These are phyloP conservation scores for Nicotiana tomentosiformis DNA, from an alignment of 257 asterid species.

Conservation along the genomic window DNA sequence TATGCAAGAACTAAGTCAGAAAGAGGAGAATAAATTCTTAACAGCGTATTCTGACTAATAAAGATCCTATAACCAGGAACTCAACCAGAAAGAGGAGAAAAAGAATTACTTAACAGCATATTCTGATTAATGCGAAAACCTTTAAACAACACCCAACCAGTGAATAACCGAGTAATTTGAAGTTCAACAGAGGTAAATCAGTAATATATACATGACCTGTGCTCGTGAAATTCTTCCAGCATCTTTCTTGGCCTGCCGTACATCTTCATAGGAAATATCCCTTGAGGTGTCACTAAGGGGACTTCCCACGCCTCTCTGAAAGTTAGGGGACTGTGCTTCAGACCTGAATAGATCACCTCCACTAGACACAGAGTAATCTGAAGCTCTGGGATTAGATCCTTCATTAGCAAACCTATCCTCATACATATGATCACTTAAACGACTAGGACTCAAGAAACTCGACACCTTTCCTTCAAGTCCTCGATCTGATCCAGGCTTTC, in stretches of 20 bases:
- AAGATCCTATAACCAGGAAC: constrained; percentile 1
- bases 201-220: constrained; percentile 44
- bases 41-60: background rate
- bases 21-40: constrained; percentile 1
- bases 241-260: constrained; percentile 21
- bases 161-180: background rate
- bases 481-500: constrained; percentile 91
- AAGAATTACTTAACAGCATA: background rate
- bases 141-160: background rate
- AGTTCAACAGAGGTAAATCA: background rate
- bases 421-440: constrained; percentile 38
- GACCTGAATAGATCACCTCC: constrained; percentile 56
- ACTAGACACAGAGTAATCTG: constrained; percentile 57
- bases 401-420: constrained; percentile 57
- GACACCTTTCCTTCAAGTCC: constrained; percentile 76
- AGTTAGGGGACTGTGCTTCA: constrained; percentile 41
- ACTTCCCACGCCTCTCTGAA: constrained; percentile 55
- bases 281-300: constrained; percentile 56
- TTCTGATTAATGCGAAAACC: background rate
- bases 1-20: background rate
- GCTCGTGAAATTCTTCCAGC: constrained; percentile 29
- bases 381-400: constrained; percentile 52
- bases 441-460: constrained; percentile 73
- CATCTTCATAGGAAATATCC: constrained; percentile 41
- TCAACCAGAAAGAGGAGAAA: constrained; percentile 1